These are phyloP conservation scores for Chytriomyces confervae DNA, from an alignment of 192 early-diverging fungal genomes.

Conservation along the genomic window DNA sequence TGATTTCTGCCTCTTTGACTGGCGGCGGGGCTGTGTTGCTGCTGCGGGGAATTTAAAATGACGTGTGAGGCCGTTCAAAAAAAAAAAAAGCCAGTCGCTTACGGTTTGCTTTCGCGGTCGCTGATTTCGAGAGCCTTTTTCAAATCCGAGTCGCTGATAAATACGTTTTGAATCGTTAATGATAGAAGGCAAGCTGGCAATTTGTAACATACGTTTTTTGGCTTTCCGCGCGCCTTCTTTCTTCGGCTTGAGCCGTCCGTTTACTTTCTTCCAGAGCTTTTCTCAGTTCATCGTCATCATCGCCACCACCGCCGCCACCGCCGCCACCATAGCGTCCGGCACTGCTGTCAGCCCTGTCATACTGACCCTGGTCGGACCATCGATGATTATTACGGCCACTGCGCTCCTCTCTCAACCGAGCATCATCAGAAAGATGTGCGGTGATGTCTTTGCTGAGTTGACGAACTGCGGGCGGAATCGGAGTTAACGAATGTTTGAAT, in stretches of 20 bases:
- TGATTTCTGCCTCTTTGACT: constrained; percentile 43
- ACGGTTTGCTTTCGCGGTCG: constrained; percentile 48
- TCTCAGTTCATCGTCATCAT: constrained; percentile 83
- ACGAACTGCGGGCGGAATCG: constrained; percentile 65
- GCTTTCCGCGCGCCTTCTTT: constrained; percentile 39
- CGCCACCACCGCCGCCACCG: constrained; percentile 36
- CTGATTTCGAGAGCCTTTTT: constrained; percentile 55
- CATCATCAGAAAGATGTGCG: constrained; percentile 77
- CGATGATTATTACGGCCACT: constrained; percentile 45
- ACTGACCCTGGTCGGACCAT: constrained; percentile 60
- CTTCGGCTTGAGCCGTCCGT: constrained; percentile 68
- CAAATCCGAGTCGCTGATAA: constrained; percentile 39
- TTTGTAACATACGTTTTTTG: constrained; percentile 28
- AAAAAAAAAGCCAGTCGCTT: too few relatives aligned
- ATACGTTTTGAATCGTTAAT: too few relatives aligned
- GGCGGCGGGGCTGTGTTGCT: constrained; percentile 29
- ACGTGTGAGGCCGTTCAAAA: too few relatives aligned
- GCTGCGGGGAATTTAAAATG: constrained; percentile 9
- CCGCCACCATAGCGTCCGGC: constrained; percentile 37
- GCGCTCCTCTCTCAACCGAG: constrained; percentile 77
- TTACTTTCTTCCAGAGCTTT: constrained; percentile 85
- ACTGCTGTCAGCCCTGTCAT: constrained; percentile 48
- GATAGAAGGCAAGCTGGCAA: not conserved
- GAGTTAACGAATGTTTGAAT: not conserved
- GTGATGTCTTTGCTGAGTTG: constrained; percentile 93